These are phyloP conservation scores for Trichoderma sp. DNA, from an alignment of 2,329 filamentous ascomycete genomes.

Conservation along the genomic window DNA sequence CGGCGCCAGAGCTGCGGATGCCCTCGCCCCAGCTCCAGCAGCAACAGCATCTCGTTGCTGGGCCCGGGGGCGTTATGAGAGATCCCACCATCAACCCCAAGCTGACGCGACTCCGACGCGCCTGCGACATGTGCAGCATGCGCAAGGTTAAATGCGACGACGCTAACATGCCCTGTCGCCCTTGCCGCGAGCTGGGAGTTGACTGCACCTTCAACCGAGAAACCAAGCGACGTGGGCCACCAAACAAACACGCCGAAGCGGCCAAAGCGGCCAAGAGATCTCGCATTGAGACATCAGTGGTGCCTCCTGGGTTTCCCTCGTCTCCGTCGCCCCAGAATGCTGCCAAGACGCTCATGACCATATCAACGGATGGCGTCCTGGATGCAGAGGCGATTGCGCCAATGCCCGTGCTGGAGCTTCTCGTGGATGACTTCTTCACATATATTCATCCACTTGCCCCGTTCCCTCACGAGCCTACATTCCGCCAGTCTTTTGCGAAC, in stretches of 20 bases:
- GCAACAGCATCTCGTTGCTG: constrained; percentile 29
- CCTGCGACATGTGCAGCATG: constrained; percentile 65
- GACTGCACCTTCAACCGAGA: constrained; percentile 61
- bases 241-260: constrained; percentile 62
- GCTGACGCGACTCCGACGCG: constrained; percentile 59
- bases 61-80: constrained; percentile 37
- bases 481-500: constrained; percentile 68
- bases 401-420: constrained; percentile 66
- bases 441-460: constrained; percentile 78
- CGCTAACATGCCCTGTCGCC: constrained; percentile 58
- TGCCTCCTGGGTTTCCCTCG: constrained; percentile 34
- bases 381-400: constrained; percentile 74
- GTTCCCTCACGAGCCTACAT: constrained; percentile 79
- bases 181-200: constrained; percentile 60
- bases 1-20: constrained; percentile 15
- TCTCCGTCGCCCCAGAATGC: constrained; percentile 52
- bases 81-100: constrained; percentile 54
- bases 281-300: constrained; percentile 41
- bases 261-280: constrained; percentile 57
- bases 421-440: constrained; percentile 82
- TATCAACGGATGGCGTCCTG: constrained; percentile 47
- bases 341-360: constrained; percentile 54
- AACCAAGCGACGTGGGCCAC: constrained; percentile 62
- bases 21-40: constrained; percentile 31
- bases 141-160: constrained; percentile 67